Evolutionary conservation across 345 rosid species (phyloP).

Genomic region (Iberis pinnata): DNA sequence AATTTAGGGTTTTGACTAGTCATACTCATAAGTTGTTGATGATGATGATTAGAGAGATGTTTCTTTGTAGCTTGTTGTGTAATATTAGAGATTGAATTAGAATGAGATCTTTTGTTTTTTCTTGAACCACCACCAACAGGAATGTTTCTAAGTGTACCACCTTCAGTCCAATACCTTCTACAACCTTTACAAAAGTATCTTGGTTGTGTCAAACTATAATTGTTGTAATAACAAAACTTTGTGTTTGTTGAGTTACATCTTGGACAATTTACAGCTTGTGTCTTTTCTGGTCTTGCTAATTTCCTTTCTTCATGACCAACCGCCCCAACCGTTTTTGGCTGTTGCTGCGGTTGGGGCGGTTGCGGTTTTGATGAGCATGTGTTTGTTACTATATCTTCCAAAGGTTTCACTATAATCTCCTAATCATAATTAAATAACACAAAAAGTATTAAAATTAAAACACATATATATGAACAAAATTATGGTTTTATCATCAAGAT

Average conservation of each 20-base stretch:
- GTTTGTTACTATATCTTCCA: constrained; percentile 73
- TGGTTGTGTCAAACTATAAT: constrained; percentile 95
- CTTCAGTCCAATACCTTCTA: constrained; percentile 98
- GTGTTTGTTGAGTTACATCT: constrained; percentile 95
- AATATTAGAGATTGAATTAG: constrained; percentile 20
- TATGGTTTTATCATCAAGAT: constrained; percentile 6
- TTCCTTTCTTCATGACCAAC: constrained; percentile 41
- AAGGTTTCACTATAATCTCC: constrained; percentile 90
- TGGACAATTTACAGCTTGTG: constrained; percentile 84
- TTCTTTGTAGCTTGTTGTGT: constrained; percentile 39
- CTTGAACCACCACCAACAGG: constrained; percentile 99
- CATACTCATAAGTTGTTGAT: constrained; percentile 12
- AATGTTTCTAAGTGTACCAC: constrained; percentile 88
- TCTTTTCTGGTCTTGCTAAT: constrained; percentile 67
- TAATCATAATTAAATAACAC: constrained; percentile 18
- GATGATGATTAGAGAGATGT: constrained; percentile 57
- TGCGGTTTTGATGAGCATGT: constrained; percentile 49
- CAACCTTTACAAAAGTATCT: constrained; percentile 96
- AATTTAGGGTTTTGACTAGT: background rate
- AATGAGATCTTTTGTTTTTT: constrained; percentile 74
- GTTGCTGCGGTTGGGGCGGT: constrained; percentile 28
- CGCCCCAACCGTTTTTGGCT: too few relatives aligned
- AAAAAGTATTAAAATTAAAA: constrained; percentile 4
- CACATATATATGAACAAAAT: background rate
- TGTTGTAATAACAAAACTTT: constrained; percentile 97